A percentile compares a stretch with the other conserved stretches of the same genome.
phyloP scores from a whole-genome alignment of 768 basidiomycete genomes.

The Hygrocybe punicea region DNA sequence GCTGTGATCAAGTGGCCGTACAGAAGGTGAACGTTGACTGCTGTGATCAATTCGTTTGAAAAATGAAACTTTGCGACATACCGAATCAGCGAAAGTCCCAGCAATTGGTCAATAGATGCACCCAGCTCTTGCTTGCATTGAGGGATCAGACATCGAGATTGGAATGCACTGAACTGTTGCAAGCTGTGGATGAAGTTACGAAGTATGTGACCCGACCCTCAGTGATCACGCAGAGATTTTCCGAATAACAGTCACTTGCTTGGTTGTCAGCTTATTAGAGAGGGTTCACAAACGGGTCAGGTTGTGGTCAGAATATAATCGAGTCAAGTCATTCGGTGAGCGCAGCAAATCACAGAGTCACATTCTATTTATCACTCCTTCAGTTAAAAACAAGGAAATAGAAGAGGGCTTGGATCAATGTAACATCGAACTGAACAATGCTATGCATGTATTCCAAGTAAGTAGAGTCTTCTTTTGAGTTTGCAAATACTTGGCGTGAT shows the following conservation, averaged over 20 bases:
- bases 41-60: background rate
- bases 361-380: background rate
- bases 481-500: background rate
- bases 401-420: conserved; percentile 45
- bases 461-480: conserved; percentile 7
- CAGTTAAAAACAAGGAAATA: conserved; percentile 48
- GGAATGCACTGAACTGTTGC: conserved; percentile 40
- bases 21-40: conserved; percentile 44
- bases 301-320: conserved; percentile 40
- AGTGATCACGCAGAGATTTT: conserved; percentile 29
- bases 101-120: conserved; percentile 43
- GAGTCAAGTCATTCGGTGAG: conserved; percentile 41
- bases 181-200: conserved; percentile 42
- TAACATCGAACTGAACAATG: conserved; percentile 40
- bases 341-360: background rate
- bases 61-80: too few relatives aligned
- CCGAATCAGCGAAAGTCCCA: conserved; percentile 39
- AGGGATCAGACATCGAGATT: conserved; percentile 39
- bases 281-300: conserved; percentile 38
- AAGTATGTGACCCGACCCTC: conserved; percentile 1
- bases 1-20: conserved; percentile 45
- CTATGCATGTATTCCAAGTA: conserved; percentile 46
- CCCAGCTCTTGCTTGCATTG: conserved; percentile 37
- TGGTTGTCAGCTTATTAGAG: conserved; percentile 38
- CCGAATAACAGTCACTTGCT: background rate